Evolutionary conservation across 208 protist species (phyloP).

Genomic region (Leishmania amazonensis): DNA sequence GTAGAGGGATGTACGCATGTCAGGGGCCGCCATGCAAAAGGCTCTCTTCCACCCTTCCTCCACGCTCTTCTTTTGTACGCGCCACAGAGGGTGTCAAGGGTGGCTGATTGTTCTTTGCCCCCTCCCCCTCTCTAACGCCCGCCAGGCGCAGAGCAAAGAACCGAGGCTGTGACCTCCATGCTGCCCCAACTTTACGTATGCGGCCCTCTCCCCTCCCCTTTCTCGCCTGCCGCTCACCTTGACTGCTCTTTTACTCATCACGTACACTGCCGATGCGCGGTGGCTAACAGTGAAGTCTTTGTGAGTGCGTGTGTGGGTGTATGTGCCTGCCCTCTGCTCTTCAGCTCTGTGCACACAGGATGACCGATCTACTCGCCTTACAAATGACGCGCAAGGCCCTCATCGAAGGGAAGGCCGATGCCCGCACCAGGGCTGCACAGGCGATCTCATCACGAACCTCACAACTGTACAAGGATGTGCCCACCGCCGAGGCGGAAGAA

Average conservation of each 20-base stretch:
- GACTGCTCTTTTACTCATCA: background rate
- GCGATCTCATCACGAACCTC: constrained; percentile 41
- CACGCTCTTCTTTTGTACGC: background rate
- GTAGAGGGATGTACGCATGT: background rate
- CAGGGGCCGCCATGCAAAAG: background rate
- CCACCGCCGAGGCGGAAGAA: constrained; percentile 44
- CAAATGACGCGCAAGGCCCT: constrained; percentile 43
- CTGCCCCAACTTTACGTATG: background rate
- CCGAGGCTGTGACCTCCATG: background rate
- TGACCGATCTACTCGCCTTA: constrained; percentile 49
- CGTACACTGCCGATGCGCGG: background rate
- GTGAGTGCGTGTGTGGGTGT: background rate
- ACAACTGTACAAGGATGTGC: constrained; percentile 52
- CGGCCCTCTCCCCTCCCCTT: background rate
- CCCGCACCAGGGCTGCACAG: constrained; percentile 38
- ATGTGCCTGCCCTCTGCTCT: background rate
- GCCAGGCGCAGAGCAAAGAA: background rate
- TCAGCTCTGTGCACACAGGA: constrained; percentile 7
- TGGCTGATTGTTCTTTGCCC: background rate
- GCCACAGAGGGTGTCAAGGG: background rate
- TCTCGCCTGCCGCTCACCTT: background rate
- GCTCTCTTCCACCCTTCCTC: background rate
- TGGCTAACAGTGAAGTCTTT: background rate
- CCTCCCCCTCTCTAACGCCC: no score
- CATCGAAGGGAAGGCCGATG: constrained; percentile 64